These are phyloP conservation scores for Petunia axillaris DNA, from an alignment of 257 asterid species.

Conservation along the genomic window DNA sequence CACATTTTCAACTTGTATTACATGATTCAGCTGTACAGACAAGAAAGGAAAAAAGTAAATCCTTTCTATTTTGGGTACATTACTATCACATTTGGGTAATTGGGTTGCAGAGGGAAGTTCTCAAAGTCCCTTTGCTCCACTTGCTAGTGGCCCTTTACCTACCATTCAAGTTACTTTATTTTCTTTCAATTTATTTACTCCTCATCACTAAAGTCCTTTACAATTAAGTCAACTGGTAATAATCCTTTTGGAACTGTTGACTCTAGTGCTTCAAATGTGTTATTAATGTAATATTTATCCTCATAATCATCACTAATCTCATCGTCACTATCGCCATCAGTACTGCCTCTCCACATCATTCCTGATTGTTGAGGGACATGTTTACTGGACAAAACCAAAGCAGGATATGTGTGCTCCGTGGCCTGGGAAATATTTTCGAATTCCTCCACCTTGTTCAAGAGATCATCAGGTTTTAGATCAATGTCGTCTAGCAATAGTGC, in stretches of 20 bases:
- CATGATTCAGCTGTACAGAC: conserved; percentile 5
- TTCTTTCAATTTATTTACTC: conserved; percentile 36
- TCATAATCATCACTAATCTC: conserved; percentile 32
- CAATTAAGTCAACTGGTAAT: conserved; percentile 71
- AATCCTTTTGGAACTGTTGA: conserved; percentile 65
- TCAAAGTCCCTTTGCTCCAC: background rate
- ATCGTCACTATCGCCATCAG: conserved; percentile 37
- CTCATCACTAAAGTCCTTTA: conserved; percentile 46
- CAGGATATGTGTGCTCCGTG: conserved; percentile 75
- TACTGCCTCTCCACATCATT: conserved; percentile 8
- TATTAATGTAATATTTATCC: conserved; percentile 37
- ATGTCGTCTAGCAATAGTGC: conserved; percentile 65
- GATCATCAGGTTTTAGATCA: conserved; percentile 71
- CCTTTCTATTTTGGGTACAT: background rate
- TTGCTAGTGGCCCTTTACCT: background rate
- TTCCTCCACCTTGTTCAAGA: conserved; percentile 74
- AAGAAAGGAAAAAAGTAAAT: background rate
- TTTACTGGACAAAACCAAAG: conserved; percentile 43
- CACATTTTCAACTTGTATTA: background rate
- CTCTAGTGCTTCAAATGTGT: conserved; percentile 49
- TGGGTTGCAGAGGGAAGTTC: background rate
- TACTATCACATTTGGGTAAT: background rate
- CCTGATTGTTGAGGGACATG: conserved; percentile 25
- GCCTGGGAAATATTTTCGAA: conserved; percentile 68
- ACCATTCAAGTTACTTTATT: background rate